Evolutionary conservation across 1,139 yeast species (phyloP), one percentile per base, ranked within the genome.

Genomic region (Scheffersomyces segobiensis): DNA sequence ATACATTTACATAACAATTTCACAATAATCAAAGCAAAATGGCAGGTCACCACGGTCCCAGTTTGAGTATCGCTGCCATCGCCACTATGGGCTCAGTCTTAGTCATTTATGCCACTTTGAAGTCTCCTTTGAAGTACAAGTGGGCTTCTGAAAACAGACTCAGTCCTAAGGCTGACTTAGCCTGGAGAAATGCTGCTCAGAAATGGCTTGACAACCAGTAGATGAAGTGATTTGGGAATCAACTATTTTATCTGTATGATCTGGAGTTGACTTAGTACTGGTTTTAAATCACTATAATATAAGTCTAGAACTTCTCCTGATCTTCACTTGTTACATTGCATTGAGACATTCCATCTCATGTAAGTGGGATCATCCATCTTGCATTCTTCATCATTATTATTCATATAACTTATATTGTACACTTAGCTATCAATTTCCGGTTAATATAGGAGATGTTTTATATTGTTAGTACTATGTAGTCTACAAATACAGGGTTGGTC

Each of bases 181-280:
- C 84, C n/a, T 80, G 83, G 82, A 80, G 84, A 74, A 78, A 76
- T 63, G 79, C 82, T 57, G 79, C 84, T 52, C 77, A 78, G 60
- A 75, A 77, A 64, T 80, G 84, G 84, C 73, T 80, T 60, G 81
- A 80, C 56, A 70, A 71, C 59, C 70, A 74, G 55, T 63, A 52
- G 47, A 32, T 22, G 46, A 32, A 32, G 42, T 32, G 17, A 32
- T 10, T 3, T 10, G 2, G 12, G 2, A 10, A 32, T 14, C 12
- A 12, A 14, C 42, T 32, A 10, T 10, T 14, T 32, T 32, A 32
- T 32, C 17, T 3, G 2, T 32, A 32, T 32, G 42, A 6, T 53
- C 32, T 17, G 20, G 19, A 47, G 6, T 21, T 49, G 50, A n/a
- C 4, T 17, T 20, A 12, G 21, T 21, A 49, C 21, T 24, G 32